Percentiles rank a stretch among this genome's conserved stretches.
phyloP scores from a whole-genome alignment of 208 protist genomes.

The Phytomonas francai region DNA sequence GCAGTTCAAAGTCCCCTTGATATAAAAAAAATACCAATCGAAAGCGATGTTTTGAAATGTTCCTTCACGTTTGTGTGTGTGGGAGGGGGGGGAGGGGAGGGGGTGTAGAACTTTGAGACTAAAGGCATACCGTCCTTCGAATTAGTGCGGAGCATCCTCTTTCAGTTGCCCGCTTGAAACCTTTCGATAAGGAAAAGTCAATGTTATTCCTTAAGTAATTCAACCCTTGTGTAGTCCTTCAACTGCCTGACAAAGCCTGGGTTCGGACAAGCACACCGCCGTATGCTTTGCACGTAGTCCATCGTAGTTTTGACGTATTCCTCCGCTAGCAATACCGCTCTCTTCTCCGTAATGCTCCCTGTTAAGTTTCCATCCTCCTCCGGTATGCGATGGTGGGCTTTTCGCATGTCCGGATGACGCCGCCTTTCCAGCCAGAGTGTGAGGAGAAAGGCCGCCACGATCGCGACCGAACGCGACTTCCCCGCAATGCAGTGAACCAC shows the following conservation, averaged over 20 bases:
- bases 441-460: slow-evolving; percentile 58
- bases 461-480: slow-evolving; percentile 49
- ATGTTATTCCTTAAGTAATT: background rate
- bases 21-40: too few relatives aligned
- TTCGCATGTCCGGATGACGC: background rate
- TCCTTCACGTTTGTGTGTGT: too few relatives aligned
- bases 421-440: slow-evolving; percentile 18
- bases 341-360: background rate
- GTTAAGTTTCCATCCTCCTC: background rate
- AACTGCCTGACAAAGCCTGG: background rate
- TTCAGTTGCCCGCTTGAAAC: background rate
- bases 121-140: background rate
- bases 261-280: background rate
- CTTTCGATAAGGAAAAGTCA: background rate
- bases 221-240: background rate
- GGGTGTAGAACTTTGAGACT: background rate
- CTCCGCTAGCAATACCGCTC: background rate
- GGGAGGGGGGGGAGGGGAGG: too few relatives aligned
- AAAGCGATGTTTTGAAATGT: too few relatives aligned
- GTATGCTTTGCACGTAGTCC: background rate
- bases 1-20: too few relatives aligned
- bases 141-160: background rate
- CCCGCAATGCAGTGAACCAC: slow-evolving; percentile 72
- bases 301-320: background rate
- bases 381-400: background rate